A percentile compares a stretch with the other conserved stretches of the same genome.
Evolutionary conservation across 139 green algal genomes (phyloP).

Genomic region (Picochlorum costavermella): DNA sequence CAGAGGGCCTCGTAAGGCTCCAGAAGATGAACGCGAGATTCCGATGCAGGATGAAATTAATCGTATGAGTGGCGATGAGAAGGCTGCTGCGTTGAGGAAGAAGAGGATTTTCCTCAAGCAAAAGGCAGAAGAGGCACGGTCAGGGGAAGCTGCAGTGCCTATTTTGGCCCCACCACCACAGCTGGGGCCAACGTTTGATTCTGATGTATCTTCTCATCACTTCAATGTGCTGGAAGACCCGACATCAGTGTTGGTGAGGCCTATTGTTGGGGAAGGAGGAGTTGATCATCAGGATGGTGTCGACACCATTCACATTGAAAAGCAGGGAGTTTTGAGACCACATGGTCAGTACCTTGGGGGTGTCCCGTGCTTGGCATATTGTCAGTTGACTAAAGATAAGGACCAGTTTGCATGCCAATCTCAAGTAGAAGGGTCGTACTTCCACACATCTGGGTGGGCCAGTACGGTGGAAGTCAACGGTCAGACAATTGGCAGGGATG

Average conservation of each 20-base stretch:
- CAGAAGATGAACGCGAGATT: conserved; percentile 43
- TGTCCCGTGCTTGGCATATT: conserved; percentile 24
- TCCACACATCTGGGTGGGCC: conserved; percentile 37
- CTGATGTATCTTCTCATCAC: conserved; percentile 43
- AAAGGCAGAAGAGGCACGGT: conserved; percentile 33
- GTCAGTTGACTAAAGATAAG: conserved; percentile 75
- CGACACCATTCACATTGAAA: conserved; percentile 59
- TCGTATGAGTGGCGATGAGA: conserved; percentile 19
- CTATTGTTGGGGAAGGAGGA: conserved; percentile 39
- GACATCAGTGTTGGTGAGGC: conserved; percentile 40
- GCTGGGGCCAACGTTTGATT: conserved; percentile 67
- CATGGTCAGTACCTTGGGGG: conserved; percentile 31
- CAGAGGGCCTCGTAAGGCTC: conserved; percentile 37
- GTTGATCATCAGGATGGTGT: conserved; percentile 70
- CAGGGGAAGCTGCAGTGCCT: conserved; percentile 34
- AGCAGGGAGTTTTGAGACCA: conserved; percentile 35
- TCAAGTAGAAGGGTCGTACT: conserved; percentile 44
- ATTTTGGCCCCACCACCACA: conserved; percentile 56
- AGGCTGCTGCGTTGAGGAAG: conserved; percentile 28
- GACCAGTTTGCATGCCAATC: conserved; percentile 38
- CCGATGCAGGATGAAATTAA: conserved; percentile 32
- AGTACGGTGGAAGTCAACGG: conserved; percentile 48
- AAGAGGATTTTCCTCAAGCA: conserved; percentile 32
- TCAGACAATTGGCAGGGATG: conserved; percentile 54
- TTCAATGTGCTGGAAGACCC: conserved; percentile 62